Base-by-base conservation (phyloP, 192 early-diverging fungal genomes). In the Backusella macrospora region DNA sequence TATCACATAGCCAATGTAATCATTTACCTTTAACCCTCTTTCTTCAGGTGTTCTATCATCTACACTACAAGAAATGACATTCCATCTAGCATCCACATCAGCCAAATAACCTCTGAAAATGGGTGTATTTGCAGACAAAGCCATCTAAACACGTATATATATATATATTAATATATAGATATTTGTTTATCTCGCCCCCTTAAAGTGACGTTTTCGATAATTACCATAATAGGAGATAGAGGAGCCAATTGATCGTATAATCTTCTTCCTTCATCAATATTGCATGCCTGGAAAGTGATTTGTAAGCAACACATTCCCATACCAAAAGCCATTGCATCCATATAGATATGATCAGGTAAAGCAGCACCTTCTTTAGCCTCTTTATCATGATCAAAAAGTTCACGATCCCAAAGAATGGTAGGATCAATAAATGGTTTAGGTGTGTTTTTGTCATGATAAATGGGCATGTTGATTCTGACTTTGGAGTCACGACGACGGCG, bases 251-350 rank as follows among this genome's bases (percentile, higher is more conserved):
- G 95, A 84, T 99, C 98, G 80, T 98, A 99, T 65, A 99, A 85
- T 72, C 90, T 76, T 55, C 98, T 87, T 16, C 96, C 96, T 80
- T 96, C 94, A 76, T 95, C 90, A 6, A 99, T 90, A 70, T 92
- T 93, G 75, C 92, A 94, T 39, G 96, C 96, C 80, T 99, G 98
- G 73, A 99, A 93, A 38, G 98, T 99, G 78, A 98, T 94, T 80
- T 99, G 98, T 29, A 99, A 85, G 77, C 98, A 99, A 74, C 91
- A 96, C 84, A 94, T 97, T 62, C 97, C 96, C 96, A 98, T 98
- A 37, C 98, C 96, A 87, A 99, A 98, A 70, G 93, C 93, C 98
- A 99, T 99, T 18, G 92, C 90, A 73, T 98, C 98, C 93, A 99
- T 94, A 83, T 98, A 99, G 37, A 99, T 96, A 80, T 97, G 96